Base-by-base conservation (phyloP, 176 grass and related monocot genomes). In the Typha latifolia region DNA sequence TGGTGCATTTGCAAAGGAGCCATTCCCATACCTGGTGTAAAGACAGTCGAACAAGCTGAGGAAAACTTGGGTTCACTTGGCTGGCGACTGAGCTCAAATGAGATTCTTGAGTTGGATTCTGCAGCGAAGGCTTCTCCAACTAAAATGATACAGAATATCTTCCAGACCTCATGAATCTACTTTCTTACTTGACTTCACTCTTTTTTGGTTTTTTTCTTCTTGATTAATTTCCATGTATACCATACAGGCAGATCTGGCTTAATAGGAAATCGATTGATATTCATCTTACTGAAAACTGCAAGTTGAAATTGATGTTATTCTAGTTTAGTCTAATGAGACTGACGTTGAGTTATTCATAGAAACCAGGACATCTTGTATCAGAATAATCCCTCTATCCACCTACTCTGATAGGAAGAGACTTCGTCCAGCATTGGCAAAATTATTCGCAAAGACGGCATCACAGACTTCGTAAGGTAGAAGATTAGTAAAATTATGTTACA, bases 1-100 rank as follows among this genome's bases (percentile, higher is more conserved):
- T 93, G 94, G 94, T 99, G 94, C 67, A 85, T 99, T 49, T 87
- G 86, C 83, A 99, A 93, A 56, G 89, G 94, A 19, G 62, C 94
- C 5, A 68, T 93, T 49, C 94, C 89, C 18, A 99, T 99, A 15
- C 94, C 89, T 1, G 86, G 94, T 10, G 77, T 99, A 5, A 99
- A 99, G 61, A 77, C 81, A 1, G 76, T 90, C 4, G 79, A 72
- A 47, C 86, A 99, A 55, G 89, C 85, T 4, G 67, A 87, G 29
- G 89, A 93, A 37, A 99, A 87, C 63, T 48, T 93, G 69, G 94
- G 89, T 18, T 84, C 94, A 4, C 85, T 97, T 2, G 83, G 89
- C 8, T 99, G 94, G 94, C 71, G 70, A 57, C 81, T 93, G 2
- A 82, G 73, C 49, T 51, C 86, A 1, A 67, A 37, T 62, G 94